Evolutionary conservation across 2,329 filamentous ascomycete species (phyloP).

Genomic region (Emmonsiellopsis sp.): DNA sequence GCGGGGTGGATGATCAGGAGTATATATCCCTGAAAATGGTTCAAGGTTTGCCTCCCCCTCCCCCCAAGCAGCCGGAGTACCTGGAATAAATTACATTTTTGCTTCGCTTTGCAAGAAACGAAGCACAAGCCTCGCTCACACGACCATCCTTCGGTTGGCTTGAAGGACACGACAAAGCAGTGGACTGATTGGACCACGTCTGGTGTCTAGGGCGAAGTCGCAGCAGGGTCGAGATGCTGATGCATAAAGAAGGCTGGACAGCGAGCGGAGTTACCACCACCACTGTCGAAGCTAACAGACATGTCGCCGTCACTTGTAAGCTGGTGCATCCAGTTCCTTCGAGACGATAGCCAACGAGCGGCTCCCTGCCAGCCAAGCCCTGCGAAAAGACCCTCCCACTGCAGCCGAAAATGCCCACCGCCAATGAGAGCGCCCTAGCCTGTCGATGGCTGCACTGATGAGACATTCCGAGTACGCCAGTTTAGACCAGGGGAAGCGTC

Average conservation of each 20-base stretch:
- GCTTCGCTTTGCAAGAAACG: neutral
- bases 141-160: neutral
- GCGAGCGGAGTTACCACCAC: neutral
- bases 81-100: neutral
- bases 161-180: neutral
- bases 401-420: neutral
- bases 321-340: too few species aligned
- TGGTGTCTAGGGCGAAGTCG: neutral
- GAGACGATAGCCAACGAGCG: neutral
- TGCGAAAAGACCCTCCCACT: neutral
- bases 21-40: neutral
- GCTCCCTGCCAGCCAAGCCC: neutral
- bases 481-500: constrained; percentile 1
- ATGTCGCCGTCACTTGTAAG: too few species aligned
- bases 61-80: neutral
- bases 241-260: neutral
- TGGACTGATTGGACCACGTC: constrained; percentile 4
- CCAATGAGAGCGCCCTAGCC: neutral
- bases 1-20: neutral
- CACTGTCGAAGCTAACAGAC: too few species aligned
- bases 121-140: neutral
- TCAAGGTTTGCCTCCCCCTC: neutral
- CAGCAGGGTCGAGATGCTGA: neutral
- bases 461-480: neutral
- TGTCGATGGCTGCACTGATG: neutral